Conservation (phyloP, 2,329 filamentous ascomycete genomes). For the Salinomyces thailandicus region DNA sequence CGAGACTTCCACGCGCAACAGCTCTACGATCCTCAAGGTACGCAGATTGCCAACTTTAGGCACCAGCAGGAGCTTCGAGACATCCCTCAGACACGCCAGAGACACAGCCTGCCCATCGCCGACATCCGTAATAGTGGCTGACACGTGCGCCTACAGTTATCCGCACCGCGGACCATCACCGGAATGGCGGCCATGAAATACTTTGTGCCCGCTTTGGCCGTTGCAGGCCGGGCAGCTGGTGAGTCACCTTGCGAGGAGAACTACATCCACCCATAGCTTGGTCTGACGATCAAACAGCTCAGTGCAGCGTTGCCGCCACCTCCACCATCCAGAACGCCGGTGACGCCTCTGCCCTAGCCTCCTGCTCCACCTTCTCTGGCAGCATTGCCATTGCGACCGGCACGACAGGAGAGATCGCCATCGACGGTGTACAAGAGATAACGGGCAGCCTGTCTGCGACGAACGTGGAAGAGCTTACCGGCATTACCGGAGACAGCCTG, state of each 20-base stretch:
- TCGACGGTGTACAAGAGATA: slow-evolving; percentile 54
- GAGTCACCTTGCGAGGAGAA: slow-evolving; percentile 16
- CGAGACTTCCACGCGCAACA: slow-evolving; percentile 6
- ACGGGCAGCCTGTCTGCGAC: slow-evolving; percentile 43
- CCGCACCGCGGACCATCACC: slow-evolving; percentile 4
- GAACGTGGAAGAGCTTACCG: slow-evolving; percentile 51
- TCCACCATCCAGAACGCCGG: slow-evolving; percentile 50
- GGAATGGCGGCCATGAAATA: slow-evolving; percentile 46
- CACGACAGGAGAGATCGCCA: slow-evolving; percentile 47
- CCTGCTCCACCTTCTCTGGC: slow-evolving; percentile 60
- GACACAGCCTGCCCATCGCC: not conserved
- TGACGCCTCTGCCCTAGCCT: slow-evolving; percentile 48
- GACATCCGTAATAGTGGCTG: too few relatives aligned
- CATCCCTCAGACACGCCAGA: not conserved
- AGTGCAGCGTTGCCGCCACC: slow-evolving; percentile 30
- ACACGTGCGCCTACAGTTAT: slow-evolving; percentile 5
- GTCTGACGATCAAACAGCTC: slow-evolving; percentile 11
- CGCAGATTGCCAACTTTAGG: not conserved
- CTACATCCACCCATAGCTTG: not conserved
- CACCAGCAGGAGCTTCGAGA: not conserved
- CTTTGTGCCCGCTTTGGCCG: slow-evolving; percentile 46
- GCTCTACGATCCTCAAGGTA: slow-evolving; percentile 10
- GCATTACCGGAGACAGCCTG: slow-evolving; percentile 52
- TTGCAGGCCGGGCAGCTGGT: slow-evolving; percentile 43
- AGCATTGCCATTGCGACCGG: slow-evolving; percentile 53